Base-by-base conservation (phyloP, 805 yeast species). In the Starmerella geochares region DNA sequence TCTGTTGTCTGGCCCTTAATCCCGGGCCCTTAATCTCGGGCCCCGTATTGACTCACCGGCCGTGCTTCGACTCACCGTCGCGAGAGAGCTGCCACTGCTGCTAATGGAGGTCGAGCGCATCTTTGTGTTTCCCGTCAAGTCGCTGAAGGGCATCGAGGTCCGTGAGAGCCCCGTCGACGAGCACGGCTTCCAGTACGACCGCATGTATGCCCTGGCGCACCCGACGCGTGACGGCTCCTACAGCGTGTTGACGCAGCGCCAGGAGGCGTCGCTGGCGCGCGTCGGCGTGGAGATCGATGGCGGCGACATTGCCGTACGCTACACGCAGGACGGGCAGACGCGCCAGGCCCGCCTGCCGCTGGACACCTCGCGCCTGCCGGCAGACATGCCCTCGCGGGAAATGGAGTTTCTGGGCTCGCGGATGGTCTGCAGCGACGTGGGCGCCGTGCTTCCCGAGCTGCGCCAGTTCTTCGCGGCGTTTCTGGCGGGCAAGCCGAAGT, bases 101-200 rank as follows among this genome's bases (percentile, higher is more conserved):
- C 37, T 16, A 11, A 37, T 37, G 41, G 41, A 37, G 17, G n/a
- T 37, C 2, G 13, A 21, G 28, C 29, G 29, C 19, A 21, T 37
- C 4, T 23, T n/a, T n/a, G 49, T 64, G 9, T 59, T 52, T 36
- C 68, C 68, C 2, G 56, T 64, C 51, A 64, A 64, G 50, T 63
- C 67, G 2, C 51, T 63, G 29, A 54, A 57, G 8, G 63, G 61
- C 25, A 52, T 64, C 19, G 21, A 40, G 1, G 56, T 64, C 17
- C 33, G 48, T 8, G 47, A 54, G 23, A 53, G 57, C 36, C 51
- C 50, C 17, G 43, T 64, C n/a, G 61, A 56, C 43, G 52, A 51
- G 25, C 49, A 60, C 47, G 68, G 68, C 21, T 57, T 64, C 9
- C 45, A 37, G 20, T 37, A 62, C 46, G 67, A 65, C 57, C 58